phyloP scores from a whole-genome alignment of 1,284 basidiomycete species.

The Omphalotus olearius region DNA sequence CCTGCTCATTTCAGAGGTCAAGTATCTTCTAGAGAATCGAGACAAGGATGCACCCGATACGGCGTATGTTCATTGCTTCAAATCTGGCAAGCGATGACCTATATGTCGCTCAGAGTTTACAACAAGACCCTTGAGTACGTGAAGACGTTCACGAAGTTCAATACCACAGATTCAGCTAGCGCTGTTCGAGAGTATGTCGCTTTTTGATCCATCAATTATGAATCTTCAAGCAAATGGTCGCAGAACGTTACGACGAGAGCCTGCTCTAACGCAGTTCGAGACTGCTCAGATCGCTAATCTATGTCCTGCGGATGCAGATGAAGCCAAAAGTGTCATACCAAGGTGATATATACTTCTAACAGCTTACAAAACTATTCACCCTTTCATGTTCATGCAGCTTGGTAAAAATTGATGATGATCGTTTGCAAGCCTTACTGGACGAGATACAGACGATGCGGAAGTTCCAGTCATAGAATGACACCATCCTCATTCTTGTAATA shows the following conservation, averaged over 20 bases:
- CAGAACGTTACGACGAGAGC: conserved; percentile 71
- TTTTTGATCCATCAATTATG: not conserved
- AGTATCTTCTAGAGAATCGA: conserved; percentile 82
- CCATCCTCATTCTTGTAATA: not conserved
- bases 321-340: conserved; percentile 88
- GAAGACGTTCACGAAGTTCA: conserved; percentile 87
- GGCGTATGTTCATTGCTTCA: conserved; percentile 45
- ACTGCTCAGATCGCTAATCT: conserved; percentile 90
- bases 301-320: conserved; percentile 83
- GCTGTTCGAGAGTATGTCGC: conserved; percentile 81
- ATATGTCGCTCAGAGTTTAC: conserved; percentile 59
- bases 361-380: not conserved
- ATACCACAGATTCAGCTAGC: conserved; percentile 80
- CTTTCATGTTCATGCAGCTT: conserved; percentile 42
- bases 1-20: conserved; percentile 87
- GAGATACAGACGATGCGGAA: conserved; percentile 88
- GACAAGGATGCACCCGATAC: conserved; percentile 83
- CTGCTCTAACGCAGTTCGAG: conserved; percentile 84
- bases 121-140: conserved; percentile 93
- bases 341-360: conserved; percentile 43
- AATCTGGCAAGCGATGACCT: not conserved
- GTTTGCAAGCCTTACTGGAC: conserved; percentile 75
- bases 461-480: conserved; percentile 63
- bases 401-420: conserved; percentile 83
- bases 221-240: not conserved